Base-by-base conservation (phyloP, 2,329 filamentous ascomycete genomes). In the Epichloe typhina region DNA sequence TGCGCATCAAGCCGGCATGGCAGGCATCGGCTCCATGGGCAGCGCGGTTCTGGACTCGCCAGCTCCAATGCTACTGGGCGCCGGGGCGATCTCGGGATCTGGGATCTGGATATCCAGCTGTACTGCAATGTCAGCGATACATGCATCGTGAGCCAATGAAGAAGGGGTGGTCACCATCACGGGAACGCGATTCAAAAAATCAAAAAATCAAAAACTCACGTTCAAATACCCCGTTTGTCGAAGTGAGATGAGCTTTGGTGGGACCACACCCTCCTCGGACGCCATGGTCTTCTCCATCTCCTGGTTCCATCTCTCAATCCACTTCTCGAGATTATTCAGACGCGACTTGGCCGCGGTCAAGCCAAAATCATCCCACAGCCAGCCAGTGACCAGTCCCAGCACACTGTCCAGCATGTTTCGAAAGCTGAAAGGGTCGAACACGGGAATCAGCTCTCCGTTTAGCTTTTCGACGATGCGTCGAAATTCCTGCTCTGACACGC, bases 301-400 rank as follows among this genome's bases (percentile, higher is more conserved):
- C 8, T 65, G 63, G 64, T 98, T 98, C 90, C 91, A 96, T 53
- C 81, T 76, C 56, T 94, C 86, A 50, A 98, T 77, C 82, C 87
- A 95, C 38, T 66, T 67, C 68, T 98, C 93, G 17, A 96, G 69
- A 9, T 70, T 74, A 50, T 74, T 77, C 44, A 95, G 66, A 50
- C 83, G 77, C 21, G 74, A 71, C 70, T 97, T 97, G 53, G 85
- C 77, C 8, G 77, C 81, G 3, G 86, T 86, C 37, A 88, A 69
- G 2, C 91, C 89, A 21, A 91, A 60, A 63, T 97, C 91, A 53
- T 98, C 93, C 88, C 89, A 97, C 36, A 97, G 61, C 87, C 90
- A 98, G 21, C 91, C 87, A 0, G 93, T 97, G 36, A 89, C 68
- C 4, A 94, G 72, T 2, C 91, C 89, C 58, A 97, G 64, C 11